These are phyloP conservation scores for Psilocybe sp. DNA, from an alignment of 768 basidiomycete genomes.

Conservation along the genomic window DNA sequence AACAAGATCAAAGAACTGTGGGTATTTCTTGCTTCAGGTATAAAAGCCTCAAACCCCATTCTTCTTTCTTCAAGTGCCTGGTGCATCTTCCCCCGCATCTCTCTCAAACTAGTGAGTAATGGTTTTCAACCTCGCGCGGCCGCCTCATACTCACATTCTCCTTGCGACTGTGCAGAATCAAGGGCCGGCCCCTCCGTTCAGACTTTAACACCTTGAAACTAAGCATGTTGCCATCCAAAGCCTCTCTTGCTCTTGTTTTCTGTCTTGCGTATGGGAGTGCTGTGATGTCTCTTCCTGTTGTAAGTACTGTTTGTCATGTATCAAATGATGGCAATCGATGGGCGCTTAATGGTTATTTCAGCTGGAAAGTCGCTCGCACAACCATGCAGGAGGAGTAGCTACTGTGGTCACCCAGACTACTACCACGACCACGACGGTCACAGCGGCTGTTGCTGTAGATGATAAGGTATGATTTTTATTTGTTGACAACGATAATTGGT, in stretches of 20 bases:
- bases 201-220: no score
- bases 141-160: not conserved
- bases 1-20: no score
- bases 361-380: no score
- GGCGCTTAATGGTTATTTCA: no score
- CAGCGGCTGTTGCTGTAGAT: conserved; percentile 12
- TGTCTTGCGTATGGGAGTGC: conserved; percentile 12
- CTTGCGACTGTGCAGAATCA: not conserved
- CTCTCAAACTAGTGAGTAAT: conserved; percentile 14
- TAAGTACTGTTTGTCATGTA: conserved; percentile 10
- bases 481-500: not conserved
- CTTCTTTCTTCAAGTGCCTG: conserved; percentile 17
- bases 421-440: conserved; percentile 7
- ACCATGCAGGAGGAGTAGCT: no score
- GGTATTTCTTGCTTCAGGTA: conserved; percentile 2
- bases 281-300: conserved; percentile 15
- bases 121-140: not conserved
- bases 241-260: conserved; percentile 15
- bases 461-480: conserved; percentile 14
- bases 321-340: conserved; percentile 4
- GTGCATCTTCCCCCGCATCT: conserved; percentile 17
- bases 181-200: no score
- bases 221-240: conserved; percentile 18
- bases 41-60: conserved; percentile 8
- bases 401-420: not conserved